These are phyloP conservation scores for Carex cristatella DNA, from an alignment of 176 grass and related monocot genomes.

Conservation along the genomic window DNA sequence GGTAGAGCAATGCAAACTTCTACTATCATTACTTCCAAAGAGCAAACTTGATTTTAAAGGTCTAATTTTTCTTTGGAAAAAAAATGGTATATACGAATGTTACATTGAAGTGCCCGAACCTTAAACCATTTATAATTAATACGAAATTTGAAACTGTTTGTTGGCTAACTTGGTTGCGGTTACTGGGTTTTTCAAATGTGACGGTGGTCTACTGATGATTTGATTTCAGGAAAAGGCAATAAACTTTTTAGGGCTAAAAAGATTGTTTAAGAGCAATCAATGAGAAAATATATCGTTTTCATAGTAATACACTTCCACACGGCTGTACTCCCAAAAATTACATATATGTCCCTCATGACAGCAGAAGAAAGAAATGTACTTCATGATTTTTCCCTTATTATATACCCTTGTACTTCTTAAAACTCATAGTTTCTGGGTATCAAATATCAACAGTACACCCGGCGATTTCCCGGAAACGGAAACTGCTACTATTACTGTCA, in stretches of 20 bases:
- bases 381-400: too few species aligned
- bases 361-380: background rate
- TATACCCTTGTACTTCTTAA: background rate
- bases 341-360: background rate
- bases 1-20: background rate
- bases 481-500: background rate
- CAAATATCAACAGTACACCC: slow-evolving; percentile 57
- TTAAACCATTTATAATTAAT: background rate
- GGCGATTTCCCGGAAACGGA: slow-evolving; percentile 44
- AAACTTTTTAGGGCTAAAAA: background rate
- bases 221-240: background rate
- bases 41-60: background rate
- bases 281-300: background rate
- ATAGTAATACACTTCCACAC: slow-evolving; percentile 4
- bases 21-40: background rate
- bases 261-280: background rate
- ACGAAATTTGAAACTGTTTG: background rate
- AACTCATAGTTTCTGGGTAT: background rate
- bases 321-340: background rate
- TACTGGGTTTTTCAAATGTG: background rate
- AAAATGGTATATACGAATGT: background rate
- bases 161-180: background rate
- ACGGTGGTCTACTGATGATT: background rate
- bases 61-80: background rate
- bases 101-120: background rate